Base-by-base conservation (phyloP, 2,329 filamentous ascomycete species). In the Drechslerella stenobrocha region DNA sequence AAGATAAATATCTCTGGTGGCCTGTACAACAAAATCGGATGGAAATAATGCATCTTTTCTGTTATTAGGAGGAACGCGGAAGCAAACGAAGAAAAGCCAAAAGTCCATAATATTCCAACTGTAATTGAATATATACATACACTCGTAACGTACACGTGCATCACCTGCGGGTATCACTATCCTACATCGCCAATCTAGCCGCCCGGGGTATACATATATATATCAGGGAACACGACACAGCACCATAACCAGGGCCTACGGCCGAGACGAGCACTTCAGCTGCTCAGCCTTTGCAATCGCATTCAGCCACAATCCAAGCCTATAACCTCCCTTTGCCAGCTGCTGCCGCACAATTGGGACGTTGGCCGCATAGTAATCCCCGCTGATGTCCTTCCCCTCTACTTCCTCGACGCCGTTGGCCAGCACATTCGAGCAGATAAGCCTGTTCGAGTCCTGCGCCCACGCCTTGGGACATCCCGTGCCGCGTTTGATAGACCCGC, bases 291-390 rank as follows among this genome's bases (percentile, higher is more conserved):
- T 63, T 2, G 64, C 57, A 71, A 87, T 84, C 72, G 81, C 76
- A 73, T 88, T 84, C 64, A 88, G 76, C 84, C 84, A 88, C 18
- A 80, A 80, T 2, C 83, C 86, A 74, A 89, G 79, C 34, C 71
- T 58, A 74, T 84, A 87, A 2, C 87, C 87, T 3, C 84, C 87
- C 70, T 82, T 83, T 9, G 86, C 86, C 63, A 89, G 79, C 74
- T 87, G 84, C 63, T 82, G 74, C 75, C 88, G 83, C 37, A 88
- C 79, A 56, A 85, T 81, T 15, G 81, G 83, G 11, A 81, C 82
- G 2, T 84, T 84, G 42, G 78, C 79, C 40, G 83, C 78, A 73
- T 84, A 88, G 75, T 89, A 88, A 28, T 80, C 79, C 0, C 81
- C 82, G 23, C 81, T 81, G 23, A 88, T 78, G 73, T 88, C 84